Base-by-base conservation (phyloP, 805 yeast species). In the Candida cerambycidarum region DNA sequence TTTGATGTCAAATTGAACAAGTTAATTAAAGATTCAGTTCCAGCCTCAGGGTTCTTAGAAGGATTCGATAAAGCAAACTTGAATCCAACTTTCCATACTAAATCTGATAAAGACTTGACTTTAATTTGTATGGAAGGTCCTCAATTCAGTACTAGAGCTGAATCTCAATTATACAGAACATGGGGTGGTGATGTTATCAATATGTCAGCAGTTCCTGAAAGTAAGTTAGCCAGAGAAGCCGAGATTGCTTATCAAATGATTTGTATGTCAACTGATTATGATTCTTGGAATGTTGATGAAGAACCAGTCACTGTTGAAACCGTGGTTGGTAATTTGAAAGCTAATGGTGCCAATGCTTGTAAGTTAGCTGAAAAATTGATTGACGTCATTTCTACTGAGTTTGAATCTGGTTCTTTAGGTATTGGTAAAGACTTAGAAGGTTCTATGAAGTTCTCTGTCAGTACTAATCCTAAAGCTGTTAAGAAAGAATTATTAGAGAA, bases 91-190 rank as follows among this genome's bases (percentile, higher is more conserved):
- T 67, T 90, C 64, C 95, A 85, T 67, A 72, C 88, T 41, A 83
- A 80, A 62, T 69, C 88, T 39, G 67, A 67, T 25, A 82, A 79
- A 44, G 97, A 92, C 57, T 68, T 86, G 45, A 85, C 95, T 5
- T 80, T 93, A 31, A 77, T 93, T 49, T 93, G 99, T 65, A 93
- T 93, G 99, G 99, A 92, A 67, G 99, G 99, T 32, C 99, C 99
- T 3, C 96, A 93, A 38, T 93, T 93, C 65, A 83, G 95, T 29
- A 93, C 99, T 11, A 78, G 99, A 52, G 98, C 99, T 8, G 99
- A 93, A 69, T 89, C 97, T 11, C 78, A 78, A 60, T 67, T 93
- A 67, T 93, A 93, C 72, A 66, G 78, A 48, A 69, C 85, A 27
- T 86, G 93, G 83, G 97, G 96, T 44, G 98, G 96, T 6, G 80